Evolutionary conservation across 805 yeast species (phyloP).

Genomic region (Wickerhamomyces hampshirensis): DNA sequence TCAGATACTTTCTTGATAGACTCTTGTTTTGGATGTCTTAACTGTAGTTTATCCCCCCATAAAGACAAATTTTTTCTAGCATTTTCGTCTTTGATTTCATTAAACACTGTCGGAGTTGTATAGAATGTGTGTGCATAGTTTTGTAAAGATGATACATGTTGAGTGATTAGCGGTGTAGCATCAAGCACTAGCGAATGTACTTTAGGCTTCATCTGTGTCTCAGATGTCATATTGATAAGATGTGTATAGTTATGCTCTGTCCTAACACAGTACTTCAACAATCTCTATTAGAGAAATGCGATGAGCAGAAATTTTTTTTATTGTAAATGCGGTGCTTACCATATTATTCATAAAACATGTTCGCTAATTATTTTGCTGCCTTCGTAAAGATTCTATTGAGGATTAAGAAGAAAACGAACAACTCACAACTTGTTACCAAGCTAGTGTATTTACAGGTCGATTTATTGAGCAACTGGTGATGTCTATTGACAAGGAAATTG

Average conservation of each 20-base stretch:
- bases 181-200: slow-evolving; percentile 62
- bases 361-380: no score
- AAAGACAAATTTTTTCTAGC: slow-evolving; percentile 73
- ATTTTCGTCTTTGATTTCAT: slow-evolving; percentile 81
- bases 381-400: no score
- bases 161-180: slow-evolving; percentile 93
- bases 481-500: background rate
- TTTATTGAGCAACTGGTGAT: no score
- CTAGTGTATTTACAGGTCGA: no score
- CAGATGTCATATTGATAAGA: background rate
- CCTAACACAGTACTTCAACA: background rate
- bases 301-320: background rate
- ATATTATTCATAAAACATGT: background rate
- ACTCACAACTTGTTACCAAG: no score
- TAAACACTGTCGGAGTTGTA: slow-evolving; percentile 89
- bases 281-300: background rate
- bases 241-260: no score
- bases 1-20: slow-evolving; percentile 61
- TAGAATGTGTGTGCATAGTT: slow-evolving; percentile 66
- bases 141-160: slow-evolving; percentile 68
- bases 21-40: slow-evolving; percentile 72
- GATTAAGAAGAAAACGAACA: no score
- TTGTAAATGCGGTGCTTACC: no score
- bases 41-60: slow-evolving; percentile 69
- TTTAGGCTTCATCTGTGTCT: slow-evolving; percentile 7